Conservation (phyloP, 2,329 filamentous ascomycete species). For the Pseudogymnoascus sp. region DNA sequence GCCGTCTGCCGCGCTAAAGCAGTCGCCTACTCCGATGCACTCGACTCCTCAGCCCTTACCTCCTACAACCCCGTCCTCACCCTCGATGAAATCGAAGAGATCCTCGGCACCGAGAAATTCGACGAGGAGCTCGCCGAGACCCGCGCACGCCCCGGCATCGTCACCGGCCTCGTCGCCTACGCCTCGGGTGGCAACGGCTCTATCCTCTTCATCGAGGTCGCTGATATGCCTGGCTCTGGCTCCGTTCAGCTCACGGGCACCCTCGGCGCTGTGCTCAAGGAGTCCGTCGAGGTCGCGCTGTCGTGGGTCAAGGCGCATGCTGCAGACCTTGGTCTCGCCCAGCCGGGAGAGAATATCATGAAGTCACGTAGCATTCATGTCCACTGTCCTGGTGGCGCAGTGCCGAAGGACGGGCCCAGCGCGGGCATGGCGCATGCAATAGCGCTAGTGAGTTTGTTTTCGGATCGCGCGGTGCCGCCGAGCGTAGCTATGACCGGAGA, state of each 20-base stretch:
- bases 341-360: constrained; percentile 86
- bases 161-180: constrained; percentile 94
- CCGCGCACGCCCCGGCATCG: constrained; percentile 73
- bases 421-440: constrained; percentile 93
- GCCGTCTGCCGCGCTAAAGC: constrained; percentile 92
- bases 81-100: constrained; percentile 75
- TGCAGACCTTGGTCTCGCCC: constrained; percentile 77
- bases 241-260: constrained; percentile 93
- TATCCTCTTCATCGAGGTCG: constrained; percentile 96
- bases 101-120: constrained; percentile 86
- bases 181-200: constrained; percentile 85
- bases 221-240: constrained; percentile 90
- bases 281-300: constrained; percentile 90
- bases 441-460: constrained; percentile 84
- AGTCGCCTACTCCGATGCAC: constrained; percentile 86
- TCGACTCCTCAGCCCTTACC: constrained; percentile 56
- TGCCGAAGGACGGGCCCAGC: constrained; percentile 83
- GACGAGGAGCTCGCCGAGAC: constrained; percentile 94
- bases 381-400: constrained; percentile 88
- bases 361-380: constrained; percentile 90
- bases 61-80: constrained; percentile 67
- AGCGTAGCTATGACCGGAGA: constrained; percentile 90
- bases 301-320: constrained; percentile 97
- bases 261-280: constrained; percentile 91
- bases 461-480: constrained; percentile 74